A percentile compares a stretch with the other conserved stretches of the same genome.
These are phyloP conservation scores for Candolleomyces eurysporus DNA, from an alignment of 768 basidiomycete species.

Conservation along the genomic window DNA sequence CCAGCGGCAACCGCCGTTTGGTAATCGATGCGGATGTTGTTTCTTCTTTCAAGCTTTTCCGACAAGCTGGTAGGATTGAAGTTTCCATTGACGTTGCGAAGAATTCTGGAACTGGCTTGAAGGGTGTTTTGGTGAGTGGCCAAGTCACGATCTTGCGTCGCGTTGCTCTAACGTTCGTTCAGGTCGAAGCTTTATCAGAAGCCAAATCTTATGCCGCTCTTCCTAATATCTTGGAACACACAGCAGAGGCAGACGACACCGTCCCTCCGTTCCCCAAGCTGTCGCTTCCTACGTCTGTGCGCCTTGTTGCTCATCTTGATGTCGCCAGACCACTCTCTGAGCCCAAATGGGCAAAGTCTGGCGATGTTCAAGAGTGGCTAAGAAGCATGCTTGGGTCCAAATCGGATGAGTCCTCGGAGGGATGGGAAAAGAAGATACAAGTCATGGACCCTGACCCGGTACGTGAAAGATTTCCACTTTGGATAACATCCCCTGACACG, in stretches of 20 bases:
- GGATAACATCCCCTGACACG: constrained; percentile 1
- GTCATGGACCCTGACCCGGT: constrained; percentile 96
- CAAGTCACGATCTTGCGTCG: background rate
- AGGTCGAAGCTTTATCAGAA: constrained; percentile 79
- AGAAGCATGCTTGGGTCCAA: constrained; percentile 76
- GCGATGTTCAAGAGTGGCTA: constrained; percentile 93
- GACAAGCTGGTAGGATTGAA: constrained; percentile 85
- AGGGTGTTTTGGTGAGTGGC: constrained; percentile 71
- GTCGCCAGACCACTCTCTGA: constrained; percentile 87
- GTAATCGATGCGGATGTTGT: constrained; percentile 90
- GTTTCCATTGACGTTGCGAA: constrained; percentile 62
- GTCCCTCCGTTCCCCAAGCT: constrained; percentile 72
- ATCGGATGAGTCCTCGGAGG: constrained; percentile 78
- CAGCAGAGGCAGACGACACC: constrained; percentile 51
- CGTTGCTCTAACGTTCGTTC: constrained; percentile 9
- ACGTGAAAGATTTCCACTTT: constrained; percentile 27
- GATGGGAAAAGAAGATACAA: constrained; percentile 93
- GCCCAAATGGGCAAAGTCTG: constrained; percentile 95
- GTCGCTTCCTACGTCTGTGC: constrained; percentile 51
- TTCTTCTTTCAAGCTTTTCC: constrained; percentile 73
- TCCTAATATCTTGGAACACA: constrained; percentile 40
- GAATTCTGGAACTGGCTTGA: constrained; percentile 54
- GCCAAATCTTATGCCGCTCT: constrained; percentile 68
- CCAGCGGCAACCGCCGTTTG: constrained; percentile 80
- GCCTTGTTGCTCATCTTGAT: constrained; percentile 80